A percentile compares a stretch with the other conserved stretches of the same genome.
Conservation (phyloP, 2,329 filamentous ascomycete genomes). For the Diaporthe sp. region DNA sequence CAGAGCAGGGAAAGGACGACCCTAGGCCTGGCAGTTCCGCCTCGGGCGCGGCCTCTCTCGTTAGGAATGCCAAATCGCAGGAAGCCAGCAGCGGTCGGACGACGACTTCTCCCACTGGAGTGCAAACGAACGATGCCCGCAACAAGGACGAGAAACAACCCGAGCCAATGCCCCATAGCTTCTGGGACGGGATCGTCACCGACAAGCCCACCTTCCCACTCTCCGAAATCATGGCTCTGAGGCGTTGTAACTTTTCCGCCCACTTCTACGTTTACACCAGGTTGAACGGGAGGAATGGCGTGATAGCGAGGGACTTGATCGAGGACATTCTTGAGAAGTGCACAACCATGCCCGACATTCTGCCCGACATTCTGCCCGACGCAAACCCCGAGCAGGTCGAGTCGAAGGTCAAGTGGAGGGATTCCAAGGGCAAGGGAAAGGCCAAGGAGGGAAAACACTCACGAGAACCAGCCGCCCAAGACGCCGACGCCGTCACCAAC, state of each 20-base stretch:
- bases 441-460: too few relatives aligned
- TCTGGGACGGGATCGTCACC: background rate
- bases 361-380: background rate
- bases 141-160: background rate
- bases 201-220: background rate
- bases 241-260: background rate
- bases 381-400: too few relatives aligned
- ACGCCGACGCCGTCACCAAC: background rate
- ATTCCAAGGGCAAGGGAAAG: background rate
- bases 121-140: too few relatives aligned
- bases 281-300: background rate
- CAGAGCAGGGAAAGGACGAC: background rate
- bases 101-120: background rate
- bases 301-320: background rate
- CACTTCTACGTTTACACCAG: slow-evolving; percentile 12
- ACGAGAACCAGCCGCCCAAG: background rate
- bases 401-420: too few relatives aligned
- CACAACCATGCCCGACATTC: too few relatives aligned
- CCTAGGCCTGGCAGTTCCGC: background rate
- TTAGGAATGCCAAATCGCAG: background rate
- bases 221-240: background rate
- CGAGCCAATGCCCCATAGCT: background rate
- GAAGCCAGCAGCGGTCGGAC: background rate
- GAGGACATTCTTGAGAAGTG: background rate
- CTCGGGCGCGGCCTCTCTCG: background rate